phyloP scores from a whole-genome alignment of 495 filamentous ascomycete species.

The Penicillium pulvis region DNA sequence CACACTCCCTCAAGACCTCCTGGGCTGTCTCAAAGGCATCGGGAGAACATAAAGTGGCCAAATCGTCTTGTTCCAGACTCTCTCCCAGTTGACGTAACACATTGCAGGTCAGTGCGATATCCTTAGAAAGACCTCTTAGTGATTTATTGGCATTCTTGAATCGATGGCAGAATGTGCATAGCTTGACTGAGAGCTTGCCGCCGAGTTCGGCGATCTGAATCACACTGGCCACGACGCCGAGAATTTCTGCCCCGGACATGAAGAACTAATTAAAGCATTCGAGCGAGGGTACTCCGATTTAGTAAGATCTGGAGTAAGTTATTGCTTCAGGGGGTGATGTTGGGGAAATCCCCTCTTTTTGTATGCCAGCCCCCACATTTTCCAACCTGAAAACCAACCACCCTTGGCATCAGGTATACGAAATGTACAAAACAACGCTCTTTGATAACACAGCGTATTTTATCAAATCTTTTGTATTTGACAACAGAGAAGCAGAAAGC shows the following conservation, averaged over 20 bases:
- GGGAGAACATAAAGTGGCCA: conserved; percentile 14
- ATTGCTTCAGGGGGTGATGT: background rate
- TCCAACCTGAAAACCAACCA: no score
- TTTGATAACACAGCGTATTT: no score
- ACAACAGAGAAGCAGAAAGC: no score
- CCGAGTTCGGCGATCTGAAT: conserved; percentile 37
- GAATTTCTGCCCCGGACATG: background rate
- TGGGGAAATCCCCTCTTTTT: background rate
- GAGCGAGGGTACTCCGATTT: background rate
- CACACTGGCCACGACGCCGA: conserved; percentile 31
- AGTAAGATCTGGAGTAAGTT: no score
- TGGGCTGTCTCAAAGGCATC: conserved; percentile 5
- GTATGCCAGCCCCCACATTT: background rate
- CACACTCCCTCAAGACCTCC: conserved; percentile 6
- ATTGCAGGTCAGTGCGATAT: background rate
- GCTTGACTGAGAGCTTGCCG: conserved; percentile 29
- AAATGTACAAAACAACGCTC: no score
- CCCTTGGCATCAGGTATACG: no score
- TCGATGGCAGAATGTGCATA: conserved; percentile 36
- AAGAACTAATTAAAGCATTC: background rate
- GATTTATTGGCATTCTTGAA: conserved; percentile 29
- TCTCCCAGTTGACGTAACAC: background rate
- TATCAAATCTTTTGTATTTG: no score
- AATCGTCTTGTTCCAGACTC: background rate
- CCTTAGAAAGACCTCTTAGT: conserved; percentile 8